Evolutionary conservation across 768 basidiomycete genomes (phyloP).

Genomic region (Amanita exitialis): DNA sequence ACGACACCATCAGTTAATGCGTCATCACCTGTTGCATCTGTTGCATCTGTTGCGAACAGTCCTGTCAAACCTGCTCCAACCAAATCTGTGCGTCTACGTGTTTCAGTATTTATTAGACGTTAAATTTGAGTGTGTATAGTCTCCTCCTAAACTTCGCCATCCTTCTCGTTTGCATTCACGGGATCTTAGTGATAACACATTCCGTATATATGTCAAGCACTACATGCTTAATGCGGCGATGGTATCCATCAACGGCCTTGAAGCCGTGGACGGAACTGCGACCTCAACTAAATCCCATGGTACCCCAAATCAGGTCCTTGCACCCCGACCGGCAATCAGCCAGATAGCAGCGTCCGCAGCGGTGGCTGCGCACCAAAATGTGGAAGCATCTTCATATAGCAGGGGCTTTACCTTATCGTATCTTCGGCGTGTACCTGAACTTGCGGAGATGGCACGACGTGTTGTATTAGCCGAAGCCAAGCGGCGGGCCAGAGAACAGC

Average conservation of each 20-base stretch:
- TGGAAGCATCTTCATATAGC: slow-evolving; percentile 7
- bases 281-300: slow-evolving; percentile 18
- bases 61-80: slow-evolving; percentile 16
- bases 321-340: background rate
- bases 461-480: slow-evolving; percentile 55
- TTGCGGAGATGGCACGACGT: slow-evolving; percentile 50
- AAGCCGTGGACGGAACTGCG: slow-evolving; percentile 6
- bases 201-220: slow-evolving; percentile 69
- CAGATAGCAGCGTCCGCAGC: slow-evolving; percentile 14
- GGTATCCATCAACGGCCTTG: slow-evolving; percentile 11
- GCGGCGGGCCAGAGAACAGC: slow-evolving; percentile 39
- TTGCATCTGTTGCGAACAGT: slow-evolving; percentile 15
- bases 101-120: background rate
- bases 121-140: background rate
- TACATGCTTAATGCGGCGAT: slow-evolving; percentile 53
- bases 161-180: slow-evolving; percentile 57
- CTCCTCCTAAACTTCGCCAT: slow-evolving; percentile 50
- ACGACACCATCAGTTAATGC: slow-evolving; percentile 6
- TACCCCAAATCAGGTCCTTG: background rate
- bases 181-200: slow-evolving; percentile 63
- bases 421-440: slow-evolving; percentile 67
- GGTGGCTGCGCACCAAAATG: slow-evolving; percentile 9
- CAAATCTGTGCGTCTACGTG: slow-evolving; percentile 7
- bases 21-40: slow-evolving; percentile 10
- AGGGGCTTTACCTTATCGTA: slow-evolving; percentile 65